Percentiles rank a stretch among this genome's conserved stretches.
Conservation (phyloP, 1,284 basidiomycete species). For the Somion occarium region DNA sequence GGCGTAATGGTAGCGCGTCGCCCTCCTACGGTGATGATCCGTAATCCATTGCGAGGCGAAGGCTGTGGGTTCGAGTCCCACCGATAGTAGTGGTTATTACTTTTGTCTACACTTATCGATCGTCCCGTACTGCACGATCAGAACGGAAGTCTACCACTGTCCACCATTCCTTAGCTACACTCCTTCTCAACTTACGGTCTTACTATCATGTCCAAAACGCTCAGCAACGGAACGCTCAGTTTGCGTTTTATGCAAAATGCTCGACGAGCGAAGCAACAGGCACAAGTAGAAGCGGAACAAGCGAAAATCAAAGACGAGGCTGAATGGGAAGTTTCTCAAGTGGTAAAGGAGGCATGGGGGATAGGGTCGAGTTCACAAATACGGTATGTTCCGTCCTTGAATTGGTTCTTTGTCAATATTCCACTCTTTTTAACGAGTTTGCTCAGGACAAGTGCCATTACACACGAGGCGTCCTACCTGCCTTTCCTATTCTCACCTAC, state of each 20-base stretch:
- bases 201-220: constrained; percentile 45
- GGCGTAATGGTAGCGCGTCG: constrained; percentile 9
- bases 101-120: too few relatives aligned
- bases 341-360: constrained; percentile 57
- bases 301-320: constrained; percentile 63
- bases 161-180: too few relatives aligned
- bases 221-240: constrained; percentile 64
- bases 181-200: too few relatives aligned
- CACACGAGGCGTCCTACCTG: constrained; percentile 64
- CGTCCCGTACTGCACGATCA: too few relatives aligned
- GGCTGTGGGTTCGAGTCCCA: constrained; percentile 24
- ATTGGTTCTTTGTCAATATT: constrained; percentile 12
- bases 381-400: constrained; percentile 29
- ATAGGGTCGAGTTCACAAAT: constrained; percentile 21
- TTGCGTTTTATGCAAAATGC: constrained; percentile 78
- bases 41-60: constrained; percentile 9
- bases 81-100: constrained; percentile 13
- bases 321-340: constrained; percentile 61
- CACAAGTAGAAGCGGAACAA: constrained; percentile 45
- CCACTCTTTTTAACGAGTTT: constrained; percentile 13
- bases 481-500: constrained; percentile 59
- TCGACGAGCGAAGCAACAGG: constrained; percentile 47
- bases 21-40: constrained; percentile 5
- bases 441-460: constrained; percentile 26
- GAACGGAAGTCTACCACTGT: too few relatives aligned